A percentile compares a stretch with the other conserved stretches of the same genome.
Evolutionary conservation across 2,329 filamentous ascomycete genomes (phyloP).

Genomic region (Fusarium chlamydosporum): DNA sequence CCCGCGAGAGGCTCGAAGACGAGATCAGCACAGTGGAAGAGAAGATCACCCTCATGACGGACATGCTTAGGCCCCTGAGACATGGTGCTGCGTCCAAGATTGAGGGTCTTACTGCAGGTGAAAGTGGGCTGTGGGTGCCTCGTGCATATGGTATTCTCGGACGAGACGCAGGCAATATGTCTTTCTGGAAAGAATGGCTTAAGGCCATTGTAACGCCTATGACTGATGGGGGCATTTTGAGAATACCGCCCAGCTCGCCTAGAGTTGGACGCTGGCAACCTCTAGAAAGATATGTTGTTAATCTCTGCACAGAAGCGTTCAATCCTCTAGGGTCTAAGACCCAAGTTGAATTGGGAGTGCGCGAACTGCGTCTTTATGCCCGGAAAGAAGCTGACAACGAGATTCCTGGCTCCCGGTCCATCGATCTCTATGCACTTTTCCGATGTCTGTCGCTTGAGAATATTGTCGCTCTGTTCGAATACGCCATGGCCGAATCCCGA

Average conservation of each 20-base stretch:
- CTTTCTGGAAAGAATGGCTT: conserved; percentile 99
- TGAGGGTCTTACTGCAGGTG: conserved; percentile 93
- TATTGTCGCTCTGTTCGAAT: conserved; percentile 92
- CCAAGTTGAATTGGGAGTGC: conserved; percentile 90
- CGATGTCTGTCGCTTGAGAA: conserved; percentile 91
- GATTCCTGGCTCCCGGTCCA: conserved; percentile 89
- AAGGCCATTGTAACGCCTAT: conserved; percentile 95
- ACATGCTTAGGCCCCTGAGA: conserved; percentile 90
- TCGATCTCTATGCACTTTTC: conserved; percentile 94
- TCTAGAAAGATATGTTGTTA: conserved; percentile 95
- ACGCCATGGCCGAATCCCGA: conserved; percentile 90
- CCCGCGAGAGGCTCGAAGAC: conserved; percentile 88
- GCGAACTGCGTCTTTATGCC: conserved; percentile 91
- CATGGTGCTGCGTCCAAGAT: conserved; percentile 98
- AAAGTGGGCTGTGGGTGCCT: conserved; percentile 96
- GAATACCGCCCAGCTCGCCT: conserved; percentile 89
- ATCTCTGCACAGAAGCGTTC: conserved; percentile 94
- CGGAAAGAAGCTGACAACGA: conserved; percentile 94
- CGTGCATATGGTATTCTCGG: conserved; percentile 94
- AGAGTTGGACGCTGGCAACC: conserved; percentile 96
- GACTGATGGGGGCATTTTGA: conserved; percentile 86
- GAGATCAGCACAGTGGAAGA: conserved; percentile 97
- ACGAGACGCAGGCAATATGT: conserved; percentile 83
- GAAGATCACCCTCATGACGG: conserved; percentile 96
- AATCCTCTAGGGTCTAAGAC: conserved; percentile 94